A percentile compares a stretch with the other conserved stretches of the same genome.
These are phyloP conservation scores for Tolypocladium sp. DNA, from an alignment of 2,329 filamentous ascomycete species.

Conservation along the genomic window DNA sequence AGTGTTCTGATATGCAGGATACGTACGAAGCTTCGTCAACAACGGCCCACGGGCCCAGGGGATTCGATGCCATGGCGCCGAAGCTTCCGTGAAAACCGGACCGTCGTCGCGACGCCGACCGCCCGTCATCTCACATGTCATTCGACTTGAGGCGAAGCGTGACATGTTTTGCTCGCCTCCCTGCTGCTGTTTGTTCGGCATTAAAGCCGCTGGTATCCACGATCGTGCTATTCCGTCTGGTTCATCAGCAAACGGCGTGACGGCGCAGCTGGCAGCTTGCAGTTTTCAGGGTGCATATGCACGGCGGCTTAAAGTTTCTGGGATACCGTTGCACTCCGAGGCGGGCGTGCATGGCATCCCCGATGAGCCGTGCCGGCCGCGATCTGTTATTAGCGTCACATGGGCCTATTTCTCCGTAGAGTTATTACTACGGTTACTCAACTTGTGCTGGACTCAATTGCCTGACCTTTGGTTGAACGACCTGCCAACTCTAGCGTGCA, in stretches of 20 bases:
- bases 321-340: background rate
- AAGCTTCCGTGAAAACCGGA: background rate
- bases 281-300: background rate
- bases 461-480: background rate
- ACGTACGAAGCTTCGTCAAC: background rate
- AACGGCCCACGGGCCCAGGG: background rate
- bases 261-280: background rate
- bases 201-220: background rate
- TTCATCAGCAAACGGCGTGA: background rate
- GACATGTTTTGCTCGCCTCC: background rate
- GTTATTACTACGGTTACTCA: background rate
- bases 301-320: background rate
- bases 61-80: background rate
- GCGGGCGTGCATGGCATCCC: background rate
- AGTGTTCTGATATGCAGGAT: background rate
- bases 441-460: background rate
- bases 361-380: background rate
- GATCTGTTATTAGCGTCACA: background rate
- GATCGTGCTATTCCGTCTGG: background rate
- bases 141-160: background rate
- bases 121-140: background rate
- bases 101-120: background rate
- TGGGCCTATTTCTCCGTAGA: background rate
- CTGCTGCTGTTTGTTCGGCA: background rate
- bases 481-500: background rate